Conservation (phyloP, 2,329 filamentous ascomycete genomes). For the Leptosphaerulina australis region DNA sequence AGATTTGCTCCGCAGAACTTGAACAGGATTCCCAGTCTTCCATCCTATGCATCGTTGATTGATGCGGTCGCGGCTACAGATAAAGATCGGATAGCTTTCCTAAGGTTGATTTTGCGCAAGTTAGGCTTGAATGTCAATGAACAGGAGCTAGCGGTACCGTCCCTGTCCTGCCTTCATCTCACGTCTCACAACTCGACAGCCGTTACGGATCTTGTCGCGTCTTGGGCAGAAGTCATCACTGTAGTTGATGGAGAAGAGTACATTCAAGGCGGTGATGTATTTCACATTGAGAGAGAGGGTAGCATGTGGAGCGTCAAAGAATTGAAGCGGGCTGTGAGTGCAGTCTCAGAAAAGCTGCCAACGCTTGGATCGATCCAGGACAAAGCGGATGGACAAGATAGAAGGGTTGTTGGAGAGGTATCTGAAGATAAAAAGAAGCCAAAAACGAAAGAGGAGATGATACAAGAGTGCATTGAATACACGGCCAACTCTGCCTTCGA, state of each 20-base stretch:
- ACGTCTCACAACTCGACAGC: slow-evolving; percentile 70
- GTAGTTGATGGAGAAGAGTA: slow-evolving; percentile 71
- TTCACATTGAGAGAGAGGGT: slow-evolving; percentile 73
- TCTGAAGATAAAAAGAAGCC: slow-evolving; percentile 37
- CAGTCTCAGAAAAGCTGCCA: slow-evolving; percentile 36
- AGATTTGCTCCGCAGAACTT: slow-evolving; percentile 86
- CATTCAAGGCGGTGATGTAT: slow-evolving; percentile 82
- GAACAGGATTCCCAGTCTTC: slow-evolving; percentile 67
- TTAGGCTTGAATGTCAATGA: slow-evolving; percentile 80
- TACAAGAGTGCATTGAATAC: slow-evolving; percentile 38
- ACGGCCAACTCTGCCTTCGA: slow-evolving; percentile 51
- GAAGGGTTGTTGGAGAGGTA: slow-evolving; percentile 3
- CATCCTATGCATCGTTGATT: slow-evolving; percentile 73
- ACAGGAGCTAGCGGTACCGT: slow-evolving; percentile 72
- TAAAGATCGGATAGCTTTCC: slow-evolving; percentile 70
- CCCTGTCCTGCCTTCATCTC: slow-evolving; percentile 81
- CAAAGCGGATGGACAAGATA: slow-evolving; percentile 5
- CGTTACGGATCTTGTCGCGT: slow-evolving; percentile 70
- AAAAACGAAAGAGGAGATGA: slow-evolving; percentile 38
- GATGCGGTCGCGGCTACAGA: slow-evolving; percentile 72
- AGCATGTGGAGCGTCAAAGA: slow-evolving; percentile 49
- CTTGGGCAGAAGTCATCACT: slow-evolving; percentile 69
- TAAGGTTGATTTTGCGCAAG: slow-evolving; percentile 79
- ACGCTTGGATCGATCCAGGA: slow-evolving; percentile 36
- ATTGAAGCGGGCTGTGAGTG: slow-evolving; percentile 45